A percentile compares a stretch with the other conserved stretches of the same genome.
phyloP scores from a whole-genome alignment of 805 yeast genomes.

The Saccharomyces paradoxus region DNA sequence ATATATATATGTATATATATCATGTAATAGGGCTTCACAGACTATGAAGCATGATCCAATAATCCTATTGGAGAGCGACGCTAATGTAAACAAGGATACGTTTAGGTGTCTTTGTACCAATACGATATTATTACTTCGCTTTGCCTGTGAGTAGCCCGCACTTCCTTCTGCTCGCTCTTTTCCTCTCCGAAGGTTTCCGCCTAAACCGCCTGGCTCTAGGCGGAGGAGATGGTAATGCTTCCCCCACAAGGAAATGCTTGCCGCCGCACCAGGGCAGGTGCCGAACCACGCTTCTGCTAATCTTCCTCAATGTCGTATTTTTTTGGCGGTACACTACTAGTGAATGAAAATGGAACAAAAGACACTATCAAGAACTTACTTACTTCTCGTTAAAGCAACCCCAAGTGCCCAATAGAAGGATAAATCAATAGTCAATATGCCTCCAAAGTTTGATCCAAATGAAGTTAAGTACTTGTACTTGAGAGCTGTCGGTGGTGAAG shows the following conservation, averaged over 20 bases:
- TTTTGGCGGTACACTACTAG: not conserved
- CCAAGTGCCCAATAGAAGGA: not conserved
- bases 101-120: not conserved
- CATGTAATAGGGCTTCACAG: no score
- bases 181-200: not conserved
- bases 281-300: not conserved
- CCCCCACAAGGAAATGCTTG: not conserved
- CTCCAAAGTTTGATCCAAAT: constrained; percentile 97
- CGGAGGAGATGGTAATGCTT: not conserved
- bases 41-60: no score
- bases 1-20: no score
- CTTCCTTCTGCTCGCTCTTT: not conserved
- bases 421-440: constrained; percentile 44
- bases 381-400: not conserved
- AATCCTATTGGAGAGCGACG: not conserved
- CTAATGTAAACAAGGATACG: not conserved
- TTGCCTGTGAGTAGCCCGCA: not conserved
- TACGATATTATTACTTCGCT: not conserved
- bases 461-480: constrained; percentile 98
- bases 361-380: not conserved
- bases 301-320: not conserved
- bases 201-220: not conserved
- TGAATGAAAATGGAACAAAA: not conserved
- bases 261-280: not conserved
- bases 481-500: constrained; percentile 99